Evolutionary conservation across 2,329 filamentous ascomycete genomes (phyloP), one percentile per base, ranked within the genome.

Genomic region (Cryphonectria parasitica): DNA sequence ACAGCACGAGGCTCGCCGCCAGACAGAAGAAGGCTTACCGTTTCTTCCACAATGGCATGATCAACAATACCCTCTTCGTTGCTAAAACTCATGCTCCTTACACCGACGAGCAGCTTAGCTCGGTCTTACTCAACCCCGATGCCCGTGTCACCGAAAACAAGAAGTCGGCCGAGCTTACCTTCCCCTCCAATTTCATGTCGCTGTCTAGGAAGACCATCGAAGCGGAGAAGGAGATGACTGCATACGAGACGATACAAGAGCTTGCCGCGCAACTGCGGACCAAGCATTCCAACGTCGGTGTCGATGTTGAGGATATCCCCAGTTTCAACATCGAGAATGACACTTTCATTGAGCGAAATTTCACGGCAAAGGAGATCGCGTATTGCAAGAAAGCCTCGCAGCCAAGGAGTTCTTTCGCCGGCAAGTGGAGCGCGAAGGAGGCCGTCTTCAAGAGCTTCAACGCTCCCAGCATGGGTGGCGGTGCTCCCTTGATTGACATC

Each of bases 21-120:
- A 90, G 96, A 74, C 97, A 99, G 83, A 98, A 98, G 93, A 98
- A 95, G 86, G 94, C 96, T 0, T 99, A 99, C 87, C 90, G 96
- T 74, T 98, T 93, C 89, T 97, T 97, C 90, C 97, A 99, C 85
- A 97, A 97, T 77, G 95, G 95, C 74, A 87, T 99, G 81, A 95
- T 98, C 87, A 98, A 97, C 87, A 98, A 99, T 87, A 93, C 90
- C 74, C 88, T 99, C 82, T 99, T 99, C 83, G 94, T 97, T 73
- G 95, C 97, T 81, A 99, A 99, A 90, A 88, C 88, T 78, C 91
- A 95, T 80, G 88, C 95, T 61, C 97, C 96, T 61, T 99, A 98
- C 84, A 90, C 90, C 62, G 94, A 98, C 68, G 90, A 92, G 70
- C 92, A 96, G 83, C 92, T 97, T 83, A 89, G 89, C 81, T 89